Evolutionary conservation across 2,329 filamentous ascomycete species (phyloP).

Genomic region (Exophiala mesophila): DNA sequence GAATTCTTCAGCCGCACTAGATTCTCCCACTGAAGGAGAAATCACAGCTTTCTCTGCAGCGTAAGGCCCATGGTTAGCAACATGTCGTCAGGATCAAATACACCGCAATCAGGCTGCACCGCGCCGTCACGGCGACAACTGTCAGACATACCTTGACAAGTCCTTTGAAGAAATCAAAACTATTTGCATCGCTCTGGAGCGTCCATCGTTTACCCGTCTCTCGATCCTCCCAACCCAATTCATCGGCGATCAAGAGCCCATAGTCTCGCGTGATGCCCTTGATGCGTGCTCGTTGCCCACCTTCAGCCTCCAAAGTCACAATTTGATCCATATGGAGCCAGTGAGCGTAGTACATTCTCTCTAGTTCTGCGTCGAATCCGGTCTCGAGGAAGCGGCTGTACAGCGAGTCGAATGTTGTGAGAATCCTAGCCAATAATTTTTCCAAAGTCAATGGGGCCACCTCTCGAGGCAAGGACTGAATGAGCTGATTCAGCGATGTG

Average conservation of each 20-base stretch:
- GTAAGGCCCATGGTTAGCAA: constrained; percentile 68
- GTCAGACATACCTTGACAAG: constrained; percentile 55
- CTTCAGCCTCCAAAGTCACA: constrained; percentile 68
- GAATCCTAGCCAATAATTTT: constrained; percentile 72
- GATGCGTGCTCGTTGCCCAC: constrained; percentile 68
- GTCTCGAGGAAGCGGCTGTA: constrained; percentile 69
- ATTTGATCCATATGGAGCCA: constrained; percentile 81
- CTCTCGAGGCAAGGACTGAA: constrained; percentile 34
- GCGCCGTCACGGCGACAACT: constrained; percentile 44
- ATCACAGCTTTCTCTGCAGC: no score
- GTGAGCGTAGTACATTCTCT: constrained; percentile 69
- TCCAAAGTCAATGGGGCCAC: constrained; percentile 62
- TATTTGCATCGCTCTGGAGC: constrained; percentile 94
- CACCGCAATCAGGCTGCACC: constrained; percentile 61
- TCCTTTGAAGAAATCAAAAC: constrained; percentile 95
- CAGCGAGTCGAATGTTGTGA: constrained; percentile 71
- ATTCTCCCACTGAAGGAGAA: no score
- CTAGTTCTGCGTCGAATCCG: constrained; percentile 70
- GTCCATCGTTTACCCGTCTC: constrained; percentile 73
- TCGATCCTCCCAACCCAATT: constrained; percentile 67
- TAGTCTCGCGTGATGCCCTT: constrained; percentile 88
- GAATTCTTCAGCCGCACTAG: no score
- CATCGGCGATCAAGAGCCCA: constrained; percentile 80
- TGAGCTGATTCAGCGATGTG: constrained; percentile 73
- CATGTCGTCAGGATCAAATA: constrained; percentile 62